Base-by-base conservation (phyloP, 2,329 filamentous ascomycete genomes). In the Cordyceps javanica region DNA sequence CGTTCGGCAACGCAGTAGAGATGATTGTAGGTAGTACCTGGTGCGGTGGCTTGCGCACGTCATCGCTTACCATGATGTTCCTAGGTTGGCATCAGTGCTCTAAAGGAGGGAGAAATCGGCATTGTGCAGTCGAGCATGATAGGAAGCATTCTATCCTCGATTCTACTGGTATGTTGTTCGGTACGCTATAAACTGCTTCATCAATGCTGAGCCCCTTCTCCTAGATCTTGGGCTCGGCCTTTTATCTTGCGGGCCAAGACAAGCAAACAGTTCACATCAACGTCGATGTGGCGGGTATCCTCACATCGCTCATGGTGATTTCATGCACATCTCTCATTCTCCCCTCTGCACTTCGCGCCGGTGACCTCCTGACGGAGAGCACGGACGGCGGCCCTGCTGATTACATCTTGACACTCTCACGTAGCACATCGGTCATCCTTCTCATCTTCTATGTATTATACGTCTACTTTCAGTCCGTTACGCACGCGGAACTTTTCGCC, bases 1-100 rank as follows among this genome's bases (percentile, higher is more conserved):
- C 83, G 0, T 86, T 86, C 69, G 83, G 83, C 57, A 86, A 86
- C 73, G 83, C 83, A 2, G 83, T 86, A 25, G 83, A 86, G 66
- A 70, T 86, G 60, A 86, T 86, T 71, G 83, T 83, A 49, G 5
- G 60, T 48, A 21, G 10, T 6, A 23, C 10, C n/a, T 32, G 19
- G 26, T 26, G 13, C 36, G 2, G 28, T 10, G 5, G 19, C 11
- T 25, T 26, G 30, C 9, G 21, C 10, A 2, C 23, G 16, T 38
- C 51, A 26, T 36, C 21, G 41, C 32, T 54, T n/a, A 57, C 25
- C 19, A 19, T 41, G n/a, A 13, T 1, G 8, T n/a, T n/a, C 21
- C 7, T 16, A 58, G 56, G 56, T 58, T 19, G 56, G 56, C 23
- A 58, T 58, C 30, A 58, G 56, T 45, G 56, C 56, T n/a, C 32